phyloP scores from a whole-genome alignment of 305 asterid genomes.

The Lippia alba region DNA sequence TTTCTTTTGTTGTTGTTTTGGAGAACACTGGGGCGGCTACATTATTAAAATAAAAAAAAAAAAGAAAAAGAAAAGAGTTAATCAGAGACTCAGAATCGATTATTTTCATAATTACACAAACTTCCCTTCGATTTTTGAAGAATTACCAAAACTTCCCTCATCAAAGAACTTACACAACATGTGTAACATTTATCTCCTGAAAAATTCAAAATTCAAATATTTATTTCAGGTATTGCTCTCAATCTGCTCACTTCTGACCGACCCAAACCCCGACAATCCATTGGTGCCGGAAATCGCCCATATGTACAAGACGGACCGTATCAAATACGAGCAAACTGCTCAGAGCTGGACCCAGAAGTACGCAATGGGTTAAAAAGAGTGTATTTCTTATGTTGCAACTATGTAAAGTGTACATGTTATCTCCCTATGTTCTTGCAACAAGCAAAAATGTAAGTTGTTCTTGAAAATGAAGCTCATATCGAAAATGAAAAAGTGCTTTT shows the following conservation, averaged over 20 bases:
- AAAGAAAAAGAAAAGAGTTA: too few relatives aligned
- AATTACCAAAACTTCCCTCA: too few relatives aligned
- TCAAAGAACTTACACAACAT: too few relatives aligned
- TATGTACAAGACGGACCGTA: slow-evolving; percentile 71
- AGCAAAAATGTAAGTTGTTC: slow-evolving; percentile 35
- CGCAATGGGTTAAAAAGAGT: slow-evolving; percentile 58
- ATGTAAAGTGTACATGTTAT: slow-evolving; percentile 39
- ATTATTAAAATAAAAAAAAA: too few relatives aligned
- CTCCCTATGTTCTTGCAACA: slow-evolving; percentile 26
- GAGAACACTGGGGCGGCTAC: too few relatives aligned
- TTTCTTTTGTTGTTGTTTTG: too few relatives aligned
- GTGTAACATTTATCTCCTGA: neutral
- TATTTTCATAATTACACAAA: too few relatives aligned
- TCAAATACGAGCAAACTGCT: slow-evolving; percentile 70
- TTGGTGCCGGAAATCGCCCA: slow-evolving; percentile 70
- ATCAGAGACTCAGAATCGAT: too few relatives aligned
- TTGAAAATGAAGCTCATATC: slow-evolving; percentile 13
- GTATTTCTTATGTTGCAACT: slow-evolving; percentile 20
- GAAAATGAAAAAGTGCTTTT: too few relatives aligned
- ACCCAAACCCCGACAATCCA: slow-evolving; percentile 74
- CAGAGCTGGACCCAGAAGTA: slow-evolving; percentile 79
- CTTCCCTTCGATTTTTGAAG: too few relatives aligned
- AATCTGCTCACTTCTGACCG: slow-evolving; percentile 71
- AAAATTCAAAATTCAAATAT: neutral
- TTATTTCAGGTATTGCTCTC: slow-evolving; percentile 63